Conservation (phyloP, 805 yeast genomes). For the Teunomyces pallodes region DNA sequence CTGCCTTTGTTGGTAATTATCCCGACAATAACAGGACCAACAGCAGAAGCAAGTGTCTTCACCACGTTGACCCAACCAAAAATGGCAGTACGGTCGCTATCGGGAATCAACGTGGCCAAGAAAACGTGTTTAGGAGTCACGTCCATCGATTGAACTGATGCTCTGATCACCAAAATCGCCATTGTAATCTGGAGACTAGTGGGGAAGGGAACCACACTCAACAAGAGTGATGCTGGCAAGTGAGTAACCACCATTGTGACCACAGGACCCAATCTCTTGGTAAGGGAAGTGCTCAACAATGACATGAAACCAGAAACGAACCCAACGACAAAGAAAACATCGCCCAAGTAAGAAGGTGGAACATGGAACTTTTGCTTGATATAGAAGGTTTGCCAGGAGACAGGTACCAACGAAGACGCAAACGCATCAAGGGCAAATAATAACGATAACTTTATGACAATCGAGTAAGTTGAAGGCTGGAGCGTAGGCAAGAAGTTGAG, state of each 20-base stretch:
- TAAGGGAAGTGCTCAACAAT: slow-evolving; percentile 41
- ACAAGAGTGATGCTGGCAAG: slow-evolving; percentile 40
- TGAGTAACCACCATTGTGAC: slow-evolving; percentile 46
- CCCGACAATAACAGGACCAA: slow-evolving; percentile 46
- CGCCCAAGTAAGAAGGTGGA: slow-evolving; percentile 35
- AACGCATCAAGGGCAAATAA: slow-evolving; percentile 43
- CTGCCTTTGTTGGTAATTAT: slow-evolving; percentile 29
- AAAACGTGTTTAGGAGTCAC: slow-evolving; percentile 48
- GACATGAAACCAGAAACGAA: slow-evolving; percentile 39
- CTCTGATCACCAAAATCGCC: slow-evolving; percentile 31
- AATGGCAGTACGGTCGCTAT: slow-evolving; percentile 41
- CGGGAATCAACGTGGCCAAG: slow-evolving; percentile 39
- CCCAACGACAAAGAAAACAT: slow-evolving; percentile 39
- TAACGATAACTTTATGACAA: slow-evolving; percentile 32
- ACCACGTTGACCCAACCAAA: slow-evolving; percentile 45
- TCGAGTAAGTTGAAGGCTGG: slow-evolving; percentile 14
- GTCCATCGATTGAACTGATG: slow-evolving; percentile 46
- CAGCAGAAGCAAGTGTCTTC: slow-evolving; percentile 38
- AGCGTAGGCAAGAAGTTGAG: slow-evolving; percentile 19
- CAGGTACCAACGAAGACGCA: slow-evolving; percentile 43
- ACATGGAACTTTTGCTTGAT: slow-evolving; percentile 36
- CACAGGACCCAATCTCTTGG: slow-evolving; percentile 44
- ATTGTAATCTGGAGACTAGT: slow-evolving; percentile 27
- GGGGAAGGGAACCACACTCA: slow-evolving; percentile 40
- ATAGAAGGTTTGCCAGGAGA: slow-evolving; percentile 47